Evolutionary conservation across 331 rosid species (phyloP).

Genomic region (Malus hybrid): DNA sequence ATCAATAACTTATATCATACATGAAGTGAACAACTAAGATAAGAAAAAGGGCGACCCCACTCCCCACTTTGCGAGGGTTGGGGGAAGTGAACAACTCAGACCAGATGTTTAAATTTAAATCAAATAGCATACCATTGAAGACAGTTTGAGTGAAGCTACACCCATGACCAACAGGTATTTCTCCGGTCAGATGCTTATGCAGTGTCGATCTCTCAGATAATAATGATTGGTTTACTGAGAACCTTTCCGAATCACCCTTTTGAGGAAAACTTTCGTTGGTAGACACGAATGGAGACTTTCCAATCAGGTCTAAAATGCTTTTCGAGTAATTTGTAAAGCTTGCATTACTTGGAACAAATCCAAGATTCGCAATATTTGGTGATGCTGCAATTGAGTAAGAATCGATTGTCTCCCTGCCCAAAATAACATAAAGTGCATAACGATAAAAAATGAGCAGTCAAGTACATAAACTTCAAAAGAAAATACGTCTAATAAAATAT

Average conservation of each 20-base stretch:
- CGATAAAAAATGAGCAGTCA: neutral
- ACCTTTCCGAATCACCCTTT: slow-evolving; percentile 22
- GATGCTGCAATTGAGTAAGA: slow-evolving; percentile 67
- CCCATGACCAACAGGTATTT: slow-evolving; percentile 47
- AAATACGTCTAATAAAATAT: neutral
- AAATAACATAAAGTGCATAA: neutral
- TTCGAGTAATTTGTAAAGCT: slow-evolving; percentile 33
- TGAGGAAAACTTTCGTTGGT: slow-evolving; percentile 24
- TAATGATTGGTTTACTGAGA: slow-evolving; percentile 39
- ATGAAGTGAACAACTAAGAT: neutral
- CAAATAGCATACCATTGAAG: slow-evolving; percentile 48
- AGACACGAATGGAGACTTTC: slow-evolving; percentile 42
- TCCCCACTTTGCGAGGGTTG: too few relatives aligned
- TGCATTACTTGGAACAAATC: slow-evolving; percentile 37
- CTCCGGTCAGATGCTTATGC: slow-evolving; percentile 48
- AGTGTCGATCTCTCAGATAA: slow-evolving; percentile 40
- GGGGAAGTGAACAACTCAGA: neutral
- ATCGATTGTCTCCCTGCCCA: slow-evolving; percentile 67
- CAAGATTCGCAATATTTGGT: slow-evolving; percentile 40
- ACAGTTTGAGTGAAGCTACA: slow-evolving; percentile 79
- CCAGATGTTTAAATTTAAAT: neutral
- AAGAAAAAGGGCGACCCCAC: neutral
- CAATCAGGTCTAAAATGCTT: slow-evolving; percentile 41
- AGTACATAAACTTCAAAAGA: neutral
- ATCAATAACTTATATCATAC: neutral